Conservation (phyloP, 495 filamentous ascomycete genomes). For the Jackrogersella minutella region DNA sequence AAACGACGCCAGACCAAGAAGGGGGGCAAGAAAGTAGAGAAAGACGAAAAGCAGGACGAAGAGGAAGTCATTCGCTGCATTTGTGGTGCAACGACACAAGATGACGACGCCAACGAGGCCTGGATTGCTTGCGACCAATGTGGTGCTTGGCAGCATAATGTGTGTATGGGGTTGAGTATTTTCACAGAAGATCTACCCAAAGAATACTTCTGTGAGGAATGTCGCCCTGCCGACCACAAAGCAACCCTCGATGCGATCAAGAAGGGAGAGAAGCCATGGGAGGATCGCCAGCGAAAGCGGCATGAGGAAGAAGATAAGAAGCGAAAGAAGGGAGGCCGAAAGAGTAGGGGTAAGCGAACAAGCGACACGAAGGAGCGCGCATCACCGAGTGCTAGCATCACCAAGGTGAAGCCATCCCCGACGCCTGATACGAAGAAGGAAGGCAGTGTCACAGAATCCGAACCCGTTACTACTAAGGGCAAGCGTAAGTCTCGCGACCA, state of each 20-base stretch:
- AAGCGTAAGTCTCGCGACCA: conserved; percentile 47
- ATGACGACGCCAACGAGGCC: conserved; percentile 81
- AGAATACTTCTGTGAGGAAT: conserved; percentile 90
- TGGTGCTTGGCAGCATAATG: conserved; percentile 93
- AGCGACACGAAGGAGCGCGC: conserved; percentile 59
- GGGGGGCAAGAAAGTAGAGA: conserved; percentile 62
- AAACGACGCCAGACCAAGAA: conserved; percentile 69
- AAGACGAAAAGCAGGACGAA: conserved; percentile 68
- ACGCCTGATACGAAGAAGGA: conserved; percentile 55
- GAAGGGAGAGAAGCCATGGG: conserved; percentile 87
- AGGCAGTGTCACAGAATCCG: conserved; percentile 40
- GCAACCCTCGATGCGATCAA: conserved; percentile 75
- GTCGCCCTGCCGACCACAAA: conserved; percentile 81
- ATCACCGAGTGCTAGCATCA: conserved; percentile 43
- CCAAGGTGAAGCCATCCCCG: conserved; percentile 50
- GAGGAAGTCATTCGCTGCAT: conserved; percentile 85
- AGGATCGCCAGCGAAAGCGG: conserved; percentile 67
- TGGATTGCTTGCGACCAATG: conserved; percentile 92
- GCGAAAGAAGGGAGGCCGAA: conserved; percentile 57
- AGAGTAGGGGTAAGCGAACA: conserved; percentile 57
- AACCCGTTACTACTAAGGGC: conserved; percentile 44
- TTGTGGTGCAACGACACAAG: conserved; percentile 86
- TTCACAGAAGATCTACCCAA: conserved; percentile 75
- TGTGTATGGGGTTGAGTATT: conserved; percentile 88
- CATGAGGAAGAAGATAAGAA: conserved; percentile 56